Evolutionary conservation across 176 grass and related monocot species (phyloP).

Genomic region (Oryza meridionalis): DNA sequence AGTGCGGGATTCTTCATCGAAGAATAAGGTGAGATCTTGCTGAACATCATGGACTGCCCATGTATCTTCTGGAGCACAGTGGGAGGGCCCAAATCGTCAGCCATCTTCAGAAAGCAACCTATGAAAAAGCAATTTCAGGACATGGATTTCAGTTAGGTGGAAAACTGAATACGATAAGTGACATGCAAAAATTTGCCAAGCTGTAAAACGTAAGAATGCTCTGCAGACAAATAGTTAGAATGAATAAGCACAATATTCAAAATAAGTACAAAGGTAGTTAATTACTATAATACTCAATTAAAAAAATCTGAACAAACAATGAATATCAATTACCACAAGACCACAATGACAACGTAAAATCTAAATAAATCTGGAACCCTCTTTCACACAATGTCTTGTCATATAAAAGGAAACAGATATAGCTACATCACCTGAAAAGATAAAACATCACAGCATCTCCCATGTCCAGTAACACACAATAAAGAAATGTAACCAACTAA

Average conservation of each 20-base stretch:
- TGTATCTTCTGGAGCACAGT: slow-evolving; percentile 48
- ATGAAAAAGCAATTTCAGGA: not conserved
- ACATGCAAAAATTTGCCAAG: not conserved
- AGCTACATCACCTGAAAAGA: not conserved
- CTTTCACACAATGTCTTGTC: not conserved
- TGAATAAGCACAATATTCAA: not conserved
- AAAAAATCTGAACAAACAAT: not conserved
- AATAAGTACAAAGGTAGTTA: too few relatives aligned
- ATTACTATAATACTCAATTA: not conserved
- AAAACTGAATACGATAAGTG: not conserved
- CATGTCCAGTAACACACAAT: not conserved
- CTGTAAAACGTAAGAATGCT: not conserved
- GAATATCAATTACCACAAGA: not conserved
- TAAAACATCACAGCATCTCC: not conserved
- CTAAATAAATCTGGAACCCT: not conserved
- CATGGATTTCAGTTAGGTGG: not conserved
- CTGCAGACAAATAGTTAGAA: not conserved
- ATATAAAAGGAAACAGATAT: not conserved
- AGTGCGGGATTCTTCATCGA: slow-evolving; percentile 17
- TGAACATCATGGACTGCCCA: slow-evolving; percentile 46
- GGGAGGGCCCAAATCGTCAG: slow-evolving; percentile 30
- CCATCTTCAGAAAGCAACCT: slow-evolving; percentile 32
- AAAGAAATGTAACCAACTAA: not conserved
- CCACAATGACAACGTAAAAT: not conserved
- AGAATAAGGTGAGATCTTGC: slow-evolving; percentile 29